phyloP scores from a whole-genome alignment of 345 rosid genomes.

The Noccaea caerulescens region DNA sequence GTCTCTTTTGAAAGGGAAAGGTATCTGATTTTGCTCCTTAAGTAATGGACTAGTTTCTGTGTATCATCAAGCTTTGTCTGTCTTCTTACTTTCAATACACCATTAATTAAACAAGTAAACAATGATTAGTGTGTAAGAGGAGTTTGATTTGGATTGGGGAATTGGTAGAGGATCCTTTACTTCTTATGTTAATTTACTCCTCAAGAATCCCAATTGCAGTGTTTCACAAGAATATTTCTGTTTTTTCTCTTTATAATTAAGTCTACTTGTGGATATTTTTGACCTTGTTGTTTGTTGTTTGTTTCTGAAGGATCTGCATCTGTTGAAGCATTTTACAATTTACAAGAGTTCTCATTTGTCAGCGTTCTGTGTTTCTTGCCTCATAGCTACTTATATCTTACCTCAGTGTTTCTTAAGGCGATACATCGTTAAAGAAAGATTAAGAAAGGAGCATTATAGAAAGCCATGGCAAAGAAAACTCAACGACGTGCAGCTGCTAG shows the following conservation, averaged over 20 bases:
- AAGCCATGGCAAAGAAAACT: conserved; percentile 44
- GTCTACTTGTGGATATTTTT: conserved; percentile 8
- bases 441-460: conserved; percentile 23
- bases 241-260: background rate
- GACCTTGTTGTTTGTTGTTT: conserved; percentile 19
- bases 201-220: conserved; percentile 37
- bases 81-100: conserved; percentile 10
- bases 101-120: conserved; percentile 14
- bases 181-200: conserved; percentile 34
- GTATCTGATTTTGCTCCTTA: conserved; percentile 25
- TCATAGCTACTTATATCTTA: background rate
- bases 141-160: conserved; percentile 32
- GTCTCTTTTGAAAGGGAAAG: conserved; percentile 28
- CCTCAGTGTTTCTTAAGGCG: conserved; percentile 33
- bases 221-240: conserved; percentile 23
- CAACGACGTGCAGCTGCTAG: conserved; percentile 50
- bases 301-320: conserved; percentile 22
- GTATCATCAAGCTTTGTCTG: conserved; percentile 2
- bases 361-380: background rate
- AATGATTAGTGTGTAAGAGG: conserved; percentile 24
- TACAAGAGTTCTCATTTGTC: background rate
- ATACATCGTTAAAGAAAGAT: conserved; percentile 3
- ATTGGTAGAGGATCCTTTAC: conserved; percentile 36
- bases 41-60: conserved; percentile 22
- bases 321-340: conserved; percentile 20